Evolutionary conservation across 2,329 filamentous ascomycete species (phyloP), one percentile per base, ranked within the genome.

Genomic region (Aspergillus unguis): DNA sequence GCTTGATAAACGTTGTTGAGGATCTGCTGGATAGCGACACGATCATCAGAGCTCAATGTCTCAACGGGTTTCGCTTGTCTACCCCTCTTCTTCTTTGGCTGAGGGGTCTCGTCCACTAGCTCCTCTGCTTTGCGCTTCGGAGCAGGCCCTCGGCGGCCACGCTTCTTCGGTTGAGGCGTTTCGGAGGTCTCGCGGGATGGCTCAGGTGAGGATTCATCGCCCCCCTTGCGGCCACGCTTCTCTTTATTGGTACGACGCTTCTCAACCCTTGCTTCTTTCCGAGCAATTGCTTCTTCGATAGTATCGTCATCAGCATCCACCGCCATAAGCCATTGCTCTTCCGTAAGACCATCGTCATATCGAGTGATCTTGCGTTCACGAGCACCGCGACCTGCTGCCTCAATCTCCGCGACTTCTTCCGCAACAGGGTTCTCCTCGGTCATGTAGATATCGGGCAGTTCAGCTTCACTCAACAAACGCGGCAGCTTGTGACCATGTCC

Each of bases 281-380:
- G 85, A 33, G 89, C 88, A 35, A 95, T 92, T 2, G 94, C 94
- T 49, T 90, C 92, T 68, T 97, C 94, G 29, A 96, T 91, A 0
- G 85, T 86, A 68, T 99, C 94, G 1, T 99, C 94, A 46, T 96
- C 92, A 55, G 95, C 92, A 68, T 99, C 94, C 31, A 99, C 92
- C 49, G 94, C 94, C 78, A 96, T 92, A 47, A 97, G 82, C 94
- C 94, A 99, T 72, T 99, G 95, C 76, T 99, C 94, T 75, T 99
- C 95, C 0, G 94, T 97, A 29, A 99, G 84, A 48, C 95, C 94
- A 66, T 99, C 94, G 65, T 99, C 94, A 63, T 99, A 99, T 71
- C 88, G 88, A 65, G 96, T 92, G 66, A 90, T 86, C 61, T 91
- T 96, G 56, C 95, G 86, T 75, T 99, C 94, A 76, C 94, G 88